phyloP scores from a whole-genome alignment of 2,329 filamentous ascomycete genomes.

The Botryotinia convoluta region DNA sequence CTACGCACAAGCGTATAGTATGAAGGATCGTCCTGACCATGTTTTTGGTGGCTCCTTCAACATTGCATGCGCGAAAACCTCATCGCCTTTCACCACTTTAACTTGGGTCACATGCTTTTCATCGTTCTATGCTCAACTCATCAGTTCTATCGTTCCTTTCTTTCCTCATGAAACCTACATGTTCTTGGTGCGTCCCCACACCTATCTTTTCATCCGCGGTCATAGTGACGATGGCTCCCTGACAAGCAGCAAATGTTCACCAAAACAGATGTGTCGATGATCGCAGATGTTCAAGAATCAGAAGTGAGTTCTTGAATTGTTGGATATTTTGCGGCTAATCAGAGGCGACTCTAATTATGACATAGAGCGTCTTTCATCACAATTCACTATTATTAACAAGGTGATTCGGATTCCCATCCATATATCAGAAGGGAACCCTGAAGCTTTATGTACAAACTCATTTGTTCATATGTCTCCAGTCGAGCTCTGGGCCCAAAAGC shows the following conservation, averaged over 20 bases:
- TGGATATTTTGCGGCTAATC: not conserved
- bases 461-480: not conserved
- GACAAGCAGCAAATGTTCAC: not conserved
- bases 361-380: not conserved
- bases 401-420: not conserved
- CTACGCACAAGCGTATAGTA: constrained; percentile 45
- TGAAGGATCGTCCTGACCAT: constrained; percentile 40
- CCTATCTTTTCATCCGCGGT: not conserved
- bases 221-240: not conserved
- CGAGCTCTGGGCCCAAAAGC: not conserved
- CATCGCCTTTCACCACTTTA: constrained; percentile 42
- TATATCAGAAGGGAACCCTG: not conserved
- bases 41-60: constrained; percentile 49
- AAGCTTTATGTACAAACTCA: not conserved
- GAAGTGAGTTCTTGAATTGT: not conserved
- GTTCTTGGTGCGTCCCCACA: not conserved
- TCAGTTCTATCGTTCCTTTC: not conserved
- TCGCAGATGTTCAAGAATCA: not conserved
- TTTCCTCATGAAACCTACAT: not conserved
- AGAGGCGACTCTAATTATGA: not conserved
- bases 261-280: not conserved
- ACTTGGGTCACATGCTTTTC: constrained; percentile 3
- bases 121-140: not conserved
- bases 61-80: constrained; percentile 52
- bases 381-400: not conserved